A percentile compares a stretch with the other conserved stretches of the same genome.
Evolutionary conservation across 2,329 filamentous ascomycete species (phyloP).

Genomic region (Orbilia brochopaga): DNA sequence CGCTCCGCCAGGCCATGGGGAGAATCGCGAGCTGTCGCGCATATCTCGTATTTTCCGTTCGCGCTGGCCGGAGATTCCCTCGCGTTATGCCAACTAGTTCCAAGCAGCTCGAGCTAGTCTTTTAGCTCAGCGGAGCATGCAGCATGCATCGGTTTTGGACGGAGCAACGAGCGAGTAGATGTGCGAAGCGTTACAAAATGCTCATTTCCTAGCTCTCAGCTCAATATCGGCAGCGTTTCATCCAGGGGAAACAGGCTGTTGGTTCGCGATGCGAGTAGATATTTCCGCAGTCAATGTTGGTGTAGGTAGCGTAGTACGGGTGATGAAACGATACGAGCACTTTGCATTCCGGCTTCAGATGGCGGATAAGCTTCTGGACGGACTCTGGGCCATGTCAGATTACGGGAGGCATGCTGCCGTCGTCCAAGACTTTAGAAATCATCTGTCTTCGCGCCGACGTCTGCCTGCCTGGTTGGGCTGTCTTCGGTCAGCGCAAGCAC

Average conservation of each 20-base stretch:
- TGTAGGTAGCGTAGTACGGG: neutral
- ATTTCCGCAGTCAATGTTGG: neutral
- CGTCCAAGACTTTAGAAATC: too few relatives aligned
- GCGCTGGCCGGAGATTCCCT: too few relatives aligned
- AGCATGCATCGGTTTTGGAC: neutral
- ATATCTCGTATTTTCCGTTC: too few relatives aligned
- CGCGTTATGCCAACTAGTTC: too few relatives aligned
- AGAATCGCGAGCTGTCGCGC: too few relatives aligned
- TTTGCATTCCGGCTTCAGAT: constrained; percentile 8
- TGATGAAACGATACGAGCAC: neutral
- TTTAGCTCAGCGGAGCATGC: too few relatives aligned
- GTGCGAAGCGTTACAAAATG: neutral
- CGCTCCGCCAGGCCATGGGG: too few relatives aligned
- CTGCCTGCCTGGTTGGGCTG: too few relatives aligned
- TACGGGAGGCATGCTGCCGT: neutral
- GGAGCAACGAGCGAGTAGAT: neutral
- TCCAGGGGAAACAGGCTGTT: constrained; percentile 2
- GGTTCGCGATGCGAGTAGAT: neutral
- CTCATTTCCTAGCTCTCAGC: neutral
- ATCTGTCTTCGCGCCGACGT: too few relatives aligned
- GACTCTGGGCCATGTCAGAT: neutral
- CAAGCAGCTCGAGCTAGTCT: too few relatives aligned
- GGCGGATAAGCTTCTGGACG: constrained; percentile 2
- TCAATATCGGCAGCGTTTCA: constrained; percentile 2
- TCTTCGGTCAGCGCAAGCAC: too few relatives aligned